Evolutionary conservation across 208 protist species (phyloP), one percentile per base, ranked within the genome.

Genomic region (Trypanosoma mega): DNA sequence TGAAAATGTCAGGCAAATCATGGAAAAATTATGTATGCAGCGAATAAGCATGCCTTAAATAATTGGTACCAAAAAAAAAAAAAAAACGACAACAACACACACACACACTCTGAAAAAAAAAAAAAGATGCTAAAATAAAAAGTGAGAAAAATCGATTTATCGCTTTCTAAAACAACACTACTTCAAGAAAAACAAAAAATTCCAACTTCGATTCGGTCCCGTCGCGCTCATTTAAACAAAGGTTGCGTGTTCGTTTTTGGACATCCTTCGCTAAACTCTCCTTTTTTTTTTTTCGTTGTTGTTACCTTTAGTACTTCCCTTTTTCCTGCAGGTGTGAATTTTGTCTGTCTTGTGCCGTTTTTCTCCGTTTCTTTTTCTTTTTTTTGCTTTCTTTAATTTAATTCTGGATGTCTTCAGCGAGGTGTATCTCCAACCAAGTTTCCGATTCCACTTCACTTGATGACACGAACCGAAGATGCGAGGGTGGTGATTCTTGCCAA

Each of bases 401-500:
- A 20, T 27, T 29, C 11, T 48, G 4, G 2, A 48, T 48, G 2
- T 45, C 24, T 26, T 16, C 3, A 18, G 20, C 24, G 18, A 11
- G 16, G 14, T 4, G 46, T 64, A 41, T 1, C 23, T 1, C 5
- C 3, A 54, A 39, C 12, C 2, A 41, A 20, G n/a, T 54, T 18
- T 8, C 11, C 20, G 7, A 53, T n/a, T n/a, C n/a, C n/a, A n/a
- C n/a, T 2, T 72, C 44, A 80, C 46, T 65, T 68, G 33, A 92
- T 89, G 23, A 89, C 63, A 0, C 67, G 76, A 37, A 84, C 68
- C 16, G 51, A 51, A 20, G 68, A 47, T 0, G 66, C 64, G 21
- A 90, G 69, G 31, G 74, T 54, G 29, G 82, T 61, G 21, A 93
- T 9, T 51, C 74, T 80, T 46, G 60, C 58, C 9, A 86, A 26